Base-by-base conservation (phyloP, 2,329 filamentous ascomycete species). In the Salinomyces thailandicus region DNA sequence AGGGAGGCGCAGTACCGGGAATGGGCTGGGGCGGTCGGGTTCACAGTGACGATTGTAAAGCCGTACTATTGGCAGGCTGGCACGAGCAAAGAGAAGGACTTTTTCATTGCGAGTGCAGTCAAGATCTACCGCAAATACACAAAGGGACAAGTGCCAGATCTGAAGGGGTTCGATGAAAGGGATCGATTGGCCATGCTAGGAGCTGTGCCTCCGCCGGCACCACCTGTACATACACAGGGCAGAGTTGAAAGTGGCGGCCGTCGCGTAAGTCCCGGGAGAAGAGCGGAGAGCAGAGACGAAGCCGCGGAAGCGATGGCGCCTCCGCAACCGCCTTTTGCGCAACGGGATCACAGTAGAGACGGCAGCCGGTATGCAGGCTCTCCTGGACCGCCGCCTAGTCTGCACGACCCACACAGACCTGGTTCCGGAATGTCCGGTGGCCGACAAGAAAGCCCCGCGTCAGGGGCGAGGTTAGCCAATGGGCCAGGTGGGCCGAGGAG, bases 41-140 rank as follows among this genome's bases (percentile, higher is more conserved):
- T 98, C 55, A 69, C 81, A 17, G 85, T 96, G 34, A 91, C 80
- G 1, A 74, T 98, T 18, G 81, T 82, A 17, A 98, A 98, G 60
- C 83, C 86, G 0, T 98, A 98, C 62, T 98, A 91, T 60, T 98
- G 91, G 91, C 78, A 93, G 60, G 86, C 91, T 20, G 79, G 85
- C 46, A 91, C 85, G 1, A 74, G 84, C 36, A 95, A 95, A 65
- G 91, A 98, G 63, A 96, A 95, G 69, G 89, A 94, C 57, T 96
- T 96, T 64, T 98, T 98, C 62, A 91, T 98, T 53, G 86, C 84
- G 20, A 95, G 87, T 60, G 64, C 96, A 49, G 77, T 96, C 55
- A 98, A 96, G 62, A 95, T 98, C 47, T 98, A 84, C 59, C 79
- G 79, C 51, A 98, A 96, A 62, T 98, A 96, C 57, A 96, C 91